These are phyloP conservation scores for Fusarium concolor DNA, from an alignment of 2,329 filamentous ascomycete species.

Conservation along the genomic window DNA sequence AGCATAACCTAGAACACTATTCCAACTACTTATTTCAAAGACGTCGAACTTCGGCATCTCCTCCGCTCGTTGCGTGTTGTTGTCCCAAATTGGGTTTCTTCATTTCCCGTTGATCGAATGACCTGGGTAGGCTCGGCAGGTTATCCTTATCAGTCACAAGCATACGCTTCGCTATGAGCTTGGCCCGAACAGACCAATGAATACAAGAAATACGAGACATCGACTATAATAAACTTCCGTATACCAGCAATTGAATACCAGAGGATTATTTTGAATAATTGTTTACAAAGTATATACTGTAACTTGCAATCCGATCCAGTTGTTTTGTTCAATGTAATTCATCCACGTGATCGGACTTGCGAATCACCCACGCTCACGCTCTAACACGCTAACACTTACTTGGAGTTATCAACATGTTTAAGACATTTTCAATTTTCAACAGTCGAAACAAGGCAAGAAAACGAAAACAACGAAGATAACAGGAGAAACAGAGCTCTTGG, in stretches of 20 bases:
- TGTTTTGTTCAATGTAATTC: neutral
- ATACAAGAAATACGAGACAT: neutral
- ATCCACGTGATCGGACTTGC: slow-evolving; percentile 3
- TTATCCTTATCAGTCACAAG: slow-evolving; percentile 19
- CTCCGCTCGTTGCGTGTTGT: slow-evolving; percentile 13
- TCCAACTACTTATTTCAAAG: too few relatives aligned
- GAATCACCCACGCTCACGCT: neutral
- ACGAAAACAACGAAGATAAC: neutral
- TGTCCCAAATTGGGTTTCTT: slow-evolving; percentile 19
- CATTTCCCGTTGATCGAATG: slow-evolving; percentile 40
- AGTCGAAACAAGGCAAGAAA: neutral
- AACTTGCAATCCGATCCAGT: neutral
- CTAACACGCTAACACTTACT: neutral
- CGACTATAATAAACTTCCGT: neutral
- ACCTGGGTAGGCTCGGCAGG: slow-evolving; percentile 23
- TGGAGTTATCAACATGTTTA: neutral
- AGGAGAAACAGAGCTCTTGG: neutral
- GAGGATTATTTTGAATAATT: neutral
- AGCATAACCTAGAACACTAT: neutral
- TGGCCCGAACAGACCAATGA: slow-evolving; percentile 1
- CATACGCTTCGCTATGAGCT: slow-evolving; percentile 19
- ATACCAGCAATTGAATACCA: neutral
- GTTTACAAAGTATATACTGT: neutral
- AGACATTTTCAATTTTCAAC: neutral
- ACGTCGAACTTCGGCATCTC: neutral